phyloP scores from a whole-genome alignment of 805 yeast species.

The Blastobotrys robertii region DNA sequence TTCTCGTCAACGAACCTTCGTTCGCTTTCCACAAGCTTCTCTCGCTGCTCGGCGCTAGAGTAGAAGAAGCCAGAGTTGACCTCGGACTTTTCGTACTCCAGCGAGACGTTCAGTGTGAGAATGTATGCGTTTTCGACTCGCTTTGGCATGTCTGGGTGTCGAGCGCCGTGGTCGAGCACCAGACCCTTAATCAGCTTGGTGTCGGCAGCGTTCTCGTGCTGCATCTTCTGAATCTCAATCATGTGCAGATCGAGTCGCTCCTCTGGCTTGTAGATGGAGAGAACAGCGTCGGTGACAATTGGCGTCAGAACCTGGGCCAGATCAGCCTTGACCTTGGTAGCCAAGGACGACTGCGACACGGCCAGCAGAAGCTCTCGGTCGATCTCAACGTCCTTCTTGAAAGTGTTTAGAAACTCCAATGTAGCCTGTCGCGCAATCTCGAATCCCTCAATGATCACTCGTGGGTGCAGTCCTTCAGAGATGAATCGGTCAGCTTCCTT shows the following conservation, averaged over 20 bases:
- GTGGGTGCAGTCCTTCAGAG: constrained; percentile 91
- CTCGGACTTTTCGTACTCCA: constrained; percentile 96
- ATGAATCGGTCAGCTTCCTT: constrained; percentile 90
- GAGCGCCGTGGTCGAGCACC: constrained; percentile 95
- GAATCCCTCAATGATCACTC: constrained; percentile 90
- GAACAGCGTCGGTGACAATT: constrained; percentile 91
- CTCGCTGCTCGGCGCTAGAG: constrained; percentile 92
- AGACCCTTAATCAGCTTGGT: constrained; percentile 79
- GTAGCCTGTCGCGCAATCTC: constrained; percentile 77
- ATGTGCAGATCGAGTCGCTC: constrained; percentile 75
- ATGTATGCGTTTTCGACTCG: constrained; percentile 73
- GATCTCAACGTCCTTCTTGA: constrained; percentile 42
- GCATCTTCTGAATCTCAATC: constrained; percentile 99
- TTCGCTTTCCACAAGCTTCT: constrained; percentile 86
- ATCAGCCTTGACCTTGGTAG: constrained; percentile 76
- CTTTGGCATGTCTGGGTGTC: constrained; percentile 99
- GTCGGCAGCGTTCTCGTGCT: constrained; percentile 76
- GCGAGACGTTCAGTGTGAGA: constrained; percentile 81
- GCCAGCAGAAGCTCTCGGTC: constrained; percentile 85
- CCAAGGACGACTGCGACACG: constrained; percentile 81
- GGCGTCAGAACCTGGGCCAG: constrained; percentile 79
- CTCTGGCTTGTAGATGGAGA: constrained; percentile 52
- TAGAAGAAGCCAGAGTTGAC: constrained; percentile 94
- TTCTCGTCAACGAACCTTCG: constrained; percentile 92
- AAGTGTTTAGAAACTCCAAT: constrained; percentile 57